These are phyloP conservation scores for Picochlorum sp. DNA, from an alignment of 139 green algal species.

Conservation along the genomic window DNA sequence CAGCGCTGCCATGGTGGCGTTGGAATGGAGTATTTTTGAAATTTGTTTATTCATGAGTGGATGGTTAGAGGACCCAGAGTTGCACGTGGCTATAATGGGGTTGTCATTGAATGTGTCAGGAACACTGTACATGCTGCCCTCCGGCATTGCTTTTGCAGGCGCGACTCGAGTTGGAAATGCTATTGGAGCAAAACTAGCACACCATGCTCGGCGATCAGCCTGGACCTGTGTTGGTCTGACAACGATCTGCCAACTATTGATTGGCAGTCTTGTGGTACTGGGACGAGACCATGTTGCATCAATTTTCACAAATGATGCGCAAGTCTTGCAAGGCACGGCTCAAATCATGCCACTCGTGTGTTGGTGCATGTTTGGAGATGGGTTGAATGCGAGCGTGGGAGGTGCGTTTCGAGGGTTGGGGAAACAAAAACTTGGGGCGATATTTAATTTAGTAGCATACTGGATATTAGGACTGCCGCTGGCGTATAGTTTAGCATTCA, in stretches of 20 bases:
- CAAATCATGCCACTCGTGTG: constrained; percentile 28
- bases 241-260: constrained; percentile 1
- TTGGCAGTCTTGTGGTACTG: background rate
- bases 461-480: constrained; percentile 51
- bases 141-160: constrained; percentile 15
- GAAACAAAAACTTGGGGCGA: constrained; percentile 22
- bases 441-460: constrained; percentile 40
- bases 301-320: constrained; percentile 13
- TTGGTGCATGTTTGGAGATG: constrained; percentile 35
- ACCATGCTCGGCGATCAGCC: constrained; percentile 16
- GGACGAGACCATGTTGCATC: constrained; percentile 6
- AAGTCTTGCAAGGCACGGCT: constrained; percentile 15
- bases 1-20: constrained; percentile 54
- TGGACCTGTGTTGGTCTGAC: constrained; percentile 1
- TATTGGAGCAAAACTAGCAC: constrained; percentile 19
- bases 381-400: constrained; percentile 38
- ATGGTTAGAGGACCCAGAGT: constrained; percentile 28
- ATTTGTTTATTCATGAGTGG: constrained; percentile 47
- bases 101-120: constrained; percentile 59
- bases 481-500: constrained; percentile 39
- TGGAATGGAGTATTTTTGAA: constrained; percentile 72
- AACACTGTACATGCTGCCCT: constrained; percentile 51
- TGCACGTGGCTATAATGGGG: constrained; percentile 64
- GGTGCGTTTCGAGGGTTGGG: constrained; percentile 28
- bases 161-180: constrained; percentile 28